Base-by-base conservation (phyloP, 2,329 filamentous ascomycete species). In the Beauveria sp. region DNA sequence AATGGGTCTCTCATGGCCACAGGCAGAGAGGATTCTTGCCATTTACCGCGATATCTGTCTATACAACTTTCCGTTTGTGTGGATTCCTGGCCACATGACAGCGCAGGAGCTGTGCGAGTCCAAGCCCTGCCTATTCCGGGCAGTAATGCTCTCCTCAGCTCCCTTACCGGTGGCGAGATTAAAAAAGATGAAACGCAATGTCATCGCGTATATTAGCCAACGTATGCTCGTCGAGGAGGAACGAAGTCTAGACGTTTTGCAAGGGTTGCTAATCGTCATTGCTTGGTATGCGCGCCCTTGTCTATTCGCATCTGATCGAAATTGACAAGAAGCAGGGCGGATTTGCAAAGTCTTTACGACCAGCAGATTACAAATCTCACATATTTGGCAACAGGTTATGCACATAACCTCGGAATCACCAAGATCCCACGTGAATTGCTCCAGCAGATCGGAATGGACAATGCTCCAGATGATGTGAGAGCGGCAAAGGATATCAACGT, bases 211-310 rank as follows among this genome's bases (percentile, higher is more conserved):
- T 66, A 65, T 80, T 34, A 72, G 76, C 6, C 70, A 77, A 22
- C 73, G 75, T 40, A 67, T 79, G 54, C 55, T 82, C 0, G 70
- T 78, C 1, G 70, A 74, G 61, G 73, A 74, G 20, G 72, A 79
- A 44, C 70, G 70, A 37, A 72, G 70, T 18, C 61, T 81, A 9
- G 78, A 80, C 60, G 66, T 79, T 3, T 70, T 81, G 1, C 78
- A 81, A 65, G 79, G 78, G 0, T 67, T 80, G 9, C 63, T 81
- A 8, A 70, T 80, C 48, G 73, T 74, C 46, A 69, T 80, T 59
- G 72, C 76, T 24, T 81, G 79, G 79, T 80, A 70, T 55, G 69
- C 47, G 10, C 16, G 20, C 20, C 3, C 4, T 8, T 5, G 5
- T 44, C 3, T 52, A 7, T 34, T 18, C 6, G 20, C 24, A 6